A percentile compares a stretch with the other conserved stretches of the same genome.
Evolutionary conservation across 331 rosid genomes (phyloP).

Genomic region (Dryas integrifolia): DNA sequence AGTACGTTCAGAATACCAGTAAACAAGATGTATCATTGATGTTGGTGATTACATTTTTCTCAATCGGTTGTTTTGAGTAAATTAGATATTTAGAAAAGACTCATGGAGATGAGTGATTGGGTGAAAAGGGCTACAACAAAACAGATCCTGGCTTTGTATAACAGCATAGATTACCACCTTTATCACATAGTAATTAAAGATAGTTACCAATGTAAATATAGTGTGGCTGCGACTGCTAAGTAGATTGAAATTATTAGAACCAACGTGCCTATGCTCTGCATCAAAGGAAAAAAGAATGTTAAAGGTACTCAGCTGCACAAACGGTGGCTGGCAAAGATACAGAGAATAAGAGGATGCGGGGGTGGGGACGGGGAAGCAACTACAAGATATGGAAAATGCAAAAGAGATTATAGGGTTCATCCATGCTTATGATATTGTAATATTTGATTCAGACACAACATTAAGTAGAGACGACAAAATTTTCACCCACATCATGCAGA

Average conservation of each 20-base stretch:
- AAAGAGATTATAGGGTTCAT: neutral
- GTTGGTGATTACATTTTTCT: neutral
- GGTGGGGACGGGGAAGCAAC: neutral
- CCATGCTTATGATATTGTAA: neutral
- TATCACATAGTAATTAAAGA: neutral
- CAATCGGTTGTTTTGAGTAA: neutral
- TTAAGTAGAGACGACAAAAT: constrained; percentile 2
- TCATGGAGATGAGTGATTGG: neutral
- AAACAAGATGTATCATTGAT: no score
- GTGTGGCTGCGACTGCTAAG: constrained; percentile 63
- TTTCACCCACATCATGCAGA: constrained; percentile 15
- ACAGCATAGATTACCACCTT: neutral
- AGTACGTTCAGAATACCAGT: no score
- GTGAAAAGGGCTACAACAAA: neutral
- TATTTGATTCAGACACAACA: neutral
- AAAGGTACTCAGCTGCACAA: constrained; percentile 19
- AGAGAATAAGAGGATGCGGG: neutral
- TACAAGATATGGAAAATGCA: neutral
- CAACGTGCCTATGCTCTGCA: constrained; percentile 60
- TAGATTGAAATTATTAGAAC: constrained; percentile 54
- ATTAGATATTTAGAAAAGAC: constrained; percentile 1
- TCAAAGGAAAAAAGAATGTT: constrained; percentile 15
- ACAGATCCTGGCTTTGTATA: neutral
- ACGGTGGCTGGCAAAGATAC: neutral
- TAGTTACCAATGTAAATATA: constrained; percentile 49